phyloP scores from a whole-genome alignment of 1,284 basidiomycete genomes.

The Heterobasidion occidentale region DNA sequence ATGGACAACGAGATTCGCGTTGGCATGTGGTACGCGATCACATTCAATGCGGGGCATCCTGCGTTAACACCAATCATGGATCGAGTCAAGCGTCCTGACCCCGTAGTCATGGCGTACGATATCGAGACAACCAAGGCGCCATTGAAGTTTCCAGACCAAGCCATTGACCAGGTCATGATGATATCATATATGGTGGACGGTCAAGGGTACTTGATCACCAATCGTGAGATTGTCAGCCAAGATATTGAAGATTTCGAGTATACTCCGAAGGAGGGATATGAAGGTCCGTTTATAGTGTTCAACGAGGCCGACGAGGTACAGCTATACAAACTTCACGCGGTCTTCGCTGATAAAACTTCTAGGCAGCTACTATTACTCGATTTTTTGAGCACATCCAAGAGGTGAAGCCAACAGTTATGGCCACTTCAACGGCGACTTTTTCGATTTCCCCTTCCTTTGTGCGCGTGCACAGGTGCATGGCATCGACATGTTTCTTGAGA shows the following conservation, averaged over 20 bases:
- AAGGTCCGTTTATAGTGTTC: constrained; percentile 94
- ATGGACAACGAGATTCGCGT: constrained; percentile 98
- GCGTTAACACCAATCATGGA: constrained; percentile 69
- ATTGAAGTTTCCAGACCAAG: constrained; percentile 96
- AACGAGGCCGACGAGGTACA: constrained; percentile 90
- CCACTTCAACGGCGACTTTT: constrained; percentile 99
- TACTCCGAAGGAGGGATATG: constrained; percentile 96
- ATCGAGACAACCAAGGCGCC: constrained; percentile 99
- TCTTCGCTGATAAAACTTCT: neutral
- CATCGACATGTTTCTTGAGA: constrained; percentile 95
- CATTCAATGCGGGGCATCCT: constrained; percentile 78
- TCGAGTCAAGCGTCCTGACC: constrained; percentile 97
- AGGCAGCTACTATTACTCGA: constrained; percentile 73
- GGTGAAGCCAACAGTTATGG: constrained; percentile 93
- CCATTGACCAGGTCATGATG: constrained; percentile 99
- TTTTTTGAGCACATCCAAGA: constrained; percentile 96
- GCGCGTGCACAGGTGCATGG: constrained; percentile 84
- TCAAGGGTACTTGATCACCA: constrained; percentile 96
- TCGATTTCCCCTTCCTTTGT: constrained; percentile 98
- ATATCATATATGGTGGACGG: constrained; percentile 99
- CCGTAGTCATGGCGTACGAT: constrained; percentile 98
- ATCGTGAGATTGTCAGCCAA: constrained; percentile 94
- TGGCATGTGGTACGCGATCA: constrained; percentile 93
- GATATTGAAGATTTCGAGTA: constrained; percentile 99
- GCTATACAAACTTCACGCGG: constrained; percentile 1